Conservation (phyloP, 805 yeast species). For the Hermanozyma aechmeae region DNA sequence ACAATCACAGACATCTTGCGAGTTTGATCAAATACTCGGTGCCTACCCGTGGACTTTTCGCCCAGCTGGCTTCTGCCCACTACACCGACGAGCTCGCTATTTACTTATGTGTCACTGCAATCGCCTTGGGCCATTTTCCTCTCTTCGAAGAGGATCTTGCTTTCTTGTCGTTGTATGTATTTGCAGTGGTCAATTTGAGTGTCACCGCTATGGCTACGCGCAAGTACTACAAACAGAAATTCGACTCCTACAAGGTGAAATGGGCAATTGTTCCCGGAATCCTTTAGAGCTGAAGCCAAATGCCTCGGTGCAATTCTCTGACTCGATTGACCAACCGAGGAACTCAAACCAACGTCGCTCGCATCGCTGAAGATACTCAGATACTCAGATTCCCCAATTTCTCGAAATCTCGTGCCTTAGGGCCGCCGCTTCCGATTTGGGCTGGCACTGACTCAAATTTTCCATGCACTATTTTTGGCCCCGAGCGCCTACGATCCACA, state of each 20-base stretch:
- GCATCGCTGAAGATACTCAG: too few relatives aligned
- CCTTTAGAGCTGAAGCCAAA: constrained; percentile 12
- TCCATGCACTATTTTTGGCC: too few relatives aligned
- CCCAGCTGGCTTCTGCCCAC: constrained; percentile 52
- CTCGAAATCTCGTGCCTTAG: too few relatives aligned
- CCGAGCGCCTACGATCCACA: too few relatives aligned
- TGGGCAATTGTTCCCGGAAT: constrained; percentile 32
- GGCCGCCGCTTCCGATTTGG: too few relatives aligned
- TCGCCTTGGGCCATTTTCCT: constrained; percentile 7
- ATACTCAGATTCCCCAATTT: too few relatives aligned
- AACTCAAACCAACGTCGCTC: too few relatives aligned
- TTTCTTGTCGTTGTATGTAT: constrained; percentile 14
- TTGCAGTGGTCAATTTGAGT: constrained; percentile 40
- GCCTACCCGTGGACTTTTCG: constrained; percentile 45
- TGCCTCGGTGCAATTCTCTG: too few relatives aligned
- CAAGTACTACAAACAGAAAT: constrained; percentile 32
- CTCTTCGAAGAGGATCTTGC: constrained; percentile 12
- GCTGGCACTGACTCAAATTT: too few relatives aligned
- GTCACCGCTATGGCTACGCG: constrained; percentile 47
- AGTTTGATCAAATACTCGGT: constrained; percentile 43
- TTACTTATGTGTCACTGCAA: constrained; percentile 30
- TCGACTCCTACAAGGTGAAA: constrained; percentile 15
- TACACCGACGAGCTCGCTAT: constrained; percentile 58
- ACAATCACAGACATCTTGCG: constrained; percentile 43
- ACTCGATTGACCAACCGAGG: too few relatives aligned